These are phyloP conservation scores for Lasiodiplodia citricola DNA, from an alignment of 2,329 filamentous ascomycete genomes.

Conservation along the genomic window DNA sequence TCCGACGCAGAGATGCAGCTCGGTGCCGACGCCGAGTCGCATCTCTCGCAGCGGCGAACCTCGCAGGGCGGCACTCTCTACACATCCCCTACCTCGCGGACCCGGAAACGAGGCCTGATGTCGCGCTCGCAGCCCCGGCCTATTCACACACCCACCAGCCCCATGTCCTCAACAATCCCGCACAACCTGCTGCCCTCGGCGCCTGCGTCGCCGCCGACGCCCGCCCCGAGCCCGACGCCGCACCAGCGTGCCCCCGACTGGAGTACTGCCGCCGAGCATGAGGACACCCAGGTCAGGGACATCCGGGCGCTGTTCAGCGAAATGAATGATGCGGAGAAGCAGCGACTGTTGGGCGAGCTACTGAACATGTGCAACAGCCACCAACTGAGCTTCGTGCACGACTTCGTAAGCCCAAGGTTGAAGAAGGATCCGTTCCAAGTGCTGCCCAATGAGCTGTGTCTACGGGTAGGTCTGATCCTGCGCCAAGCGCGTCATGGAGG, in stretches of 20 bases:
- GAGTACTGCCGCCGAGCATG: slow-evolving; percentile 77
- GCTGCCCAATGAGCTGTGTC: slow-evolving; percentile 88
- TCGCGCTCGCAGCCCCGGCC: slow-evolving; percentile 50
- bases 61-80: slow-evolving; percentile 32
- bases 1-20: slow-evolving; percentile 26
- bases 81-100: slow-evolving; percentile 40
- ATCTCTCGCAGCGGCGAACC: slow-evolving; percentile 6
- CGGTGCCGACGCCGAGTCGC: slow-evolving; percentile 7
- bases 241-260: slow-evolving; percentile 71
- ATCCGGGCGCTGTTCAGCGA: slow-evolving; percentile 80
- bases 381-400: slow-evolving; percentile 92
- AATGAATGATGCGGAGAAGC: slow-evolving; percentile 75
- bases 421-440: slow-evolving; percentile 96
- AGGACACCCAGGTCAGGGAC: slow-evolving; percentile 81
- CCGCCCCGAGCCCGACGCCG: slow-evolving; percentile 69
- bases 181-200: slow-evolving; percentile 68
- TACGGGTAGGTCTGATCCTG: slow-evolving; percentile 68
- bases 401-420: slow-evolving; percentile 90
- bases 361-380: slow-evolving; percentile 94
- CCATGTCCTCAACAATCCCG: slow-evolving; percentile 57
- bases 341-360: slow-evolving; percentile 82
- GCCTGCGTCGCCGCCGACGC: slow-evolving; percentile 70
- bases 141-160: slow-evolving; percentile 58
- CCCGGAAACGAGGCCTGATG: slow-evolving; percentile 46
- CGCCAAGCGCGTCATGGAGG: not conserved